phyloP scores from a whole-genome alignment of 1,284 basidiomycete species.

The Blastosporella zonata region DNA sequence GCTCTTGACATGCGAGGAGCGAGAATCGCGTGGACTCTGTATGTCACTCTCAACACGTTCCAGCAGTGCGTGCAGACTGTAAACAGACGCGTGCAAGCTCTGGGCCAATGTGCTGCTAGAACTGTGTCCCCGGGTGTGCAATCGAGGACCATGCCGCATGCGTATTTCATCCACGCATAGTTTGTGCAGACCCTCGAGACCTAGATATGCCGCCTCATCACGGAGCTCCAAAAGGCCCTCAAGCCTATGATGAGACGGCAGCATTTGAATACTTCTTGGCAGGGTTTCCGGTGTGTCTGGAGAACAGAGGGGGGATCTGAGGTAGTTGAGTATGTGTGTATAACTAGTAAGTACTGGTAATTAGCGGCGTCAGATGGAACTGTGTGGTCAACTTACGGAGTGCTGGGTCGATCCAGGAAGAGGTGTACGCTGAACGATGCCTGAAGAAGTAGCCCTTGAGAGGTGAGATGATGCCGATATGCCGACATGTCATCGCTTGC shows the following conservation, averaged over 20 bases:
- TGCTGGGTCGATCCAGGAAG: constrained; percentile 78
- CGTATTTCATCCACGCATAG: constrained; percentile 68
- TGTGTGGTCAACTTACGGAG: constrained; percentile 54
- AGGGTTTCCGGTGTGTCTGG: constrained; percentile 50
- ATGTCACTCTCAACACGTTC: constrained; percentile 38
- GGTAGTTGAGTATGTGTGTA: constrained; percentile 63
- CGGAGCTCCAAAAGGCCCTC: constrained; percentile 68
- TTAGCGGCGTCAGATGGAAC: constrained; percentile 7
- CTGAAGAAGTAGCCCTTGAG: constrained; percentile 51
- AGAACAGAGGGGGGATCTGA: constrained; percentile 50
- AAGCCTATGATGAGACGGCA: constrained; percentile 45
- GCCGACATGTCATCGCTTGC: constrained; percentile 41
- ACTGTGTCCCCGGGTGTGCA: constrained; percentile 36
- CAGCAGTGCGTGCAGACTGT: constrained; percentile 44
- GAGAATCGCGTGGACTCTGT: constrained; percentile 19
- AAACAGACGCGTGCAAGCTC: constrained; percentile 44
- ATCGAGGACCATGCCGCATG: constrained; percentile 36
- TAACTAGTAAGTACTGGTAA: constrained; percentile 46
- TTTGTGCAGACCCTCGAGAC: constrained; percentile 55
- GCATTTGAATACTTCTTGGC: constrained; percentile 57
- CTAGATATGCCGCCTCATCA: constrained; percentile 71
- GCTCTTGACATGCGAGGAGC: constrained; percentile 19
- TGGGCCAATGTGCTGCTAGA: constrained; percentile 37
- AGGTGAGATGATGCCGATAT: constrained; percentile 59
- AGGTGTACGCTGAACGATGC: constrained; percentile 54